phyloP scores from a whole-genome alignment of 371 early-diverging fungal genomes.

The Apophysomyces ossiformis region DNA sequence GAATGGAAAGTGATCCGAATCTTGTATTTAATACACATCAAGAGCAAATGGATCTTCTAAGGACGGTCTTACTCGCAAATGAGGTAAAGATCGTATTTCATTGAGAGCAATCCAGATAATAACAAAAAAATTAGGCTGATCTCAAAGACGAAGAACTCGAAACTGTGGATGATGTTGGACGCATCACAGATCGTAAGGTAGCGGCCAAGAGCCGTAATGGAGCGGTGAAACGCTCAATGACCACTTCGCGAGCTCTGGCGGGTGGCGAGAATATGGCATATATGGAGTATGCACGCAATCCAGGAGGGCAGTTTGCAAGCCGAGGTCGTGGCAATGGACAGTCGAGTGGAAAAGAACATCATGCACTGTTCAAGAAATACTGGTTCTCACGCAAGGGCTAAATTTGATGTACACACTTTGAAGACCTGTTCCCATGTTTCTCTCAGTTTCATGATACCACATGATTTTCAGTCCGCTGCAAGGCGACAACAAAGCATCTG shows the following conservation, averaged over 20 bases:
- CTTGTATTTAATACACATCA: slow-evolving; percentile 77
- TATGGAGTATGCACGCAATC: slow-evolving; percentile 69
- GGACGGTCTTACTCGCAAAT: slow-evolving; percentile 83
- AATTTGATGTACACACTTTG: not conserved
- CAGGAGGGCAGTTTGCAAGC: slow-evolving; percentile 46
- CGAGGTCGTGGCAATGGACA: slow-evolving; percentile 44
- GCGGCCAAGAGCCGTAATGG: slow-evolving; percentile 43
- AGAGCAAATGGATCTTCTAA: slow-evolving; percentile 90
- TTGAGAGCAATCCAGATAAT: slow-evolving; percentile 21
- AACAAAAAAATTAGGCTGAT: slow-evolving; percentile 47
- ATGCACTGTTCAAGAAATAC: slow-evolving; percentile 73
- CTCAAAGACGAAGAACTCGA: slow-evolving; percentile 62
- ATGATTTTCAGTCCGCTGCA: no score
- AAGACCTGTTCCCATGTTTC: not conserved
- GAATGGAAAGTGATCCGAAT: slow-evolving; percentile 73
- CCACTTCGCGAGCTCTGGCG: slow-evolving; percentile 80
- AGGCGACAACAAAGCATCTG: no score
- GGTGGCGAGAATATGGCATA: slow-evolving; percentile 97
- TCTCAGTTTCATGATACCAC: no score
- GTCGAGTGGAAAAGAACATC: slow-evolving; percentile 60
- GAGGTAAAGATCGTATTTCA: slow-evolving; percentile 55
- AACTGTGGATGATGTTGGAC: slow-evolving; percentile 46
- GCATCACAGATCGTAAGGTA: slow-evolving; percentile 48
- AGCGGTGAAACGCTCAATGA: slow-evolving; percentile 50
- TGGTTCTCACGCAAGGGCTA: slow-evolving; percentile 43